Conservation (phyloP, 2,329 filamentous ascomycete species). For the Metarhizium brunneum region DNA sequence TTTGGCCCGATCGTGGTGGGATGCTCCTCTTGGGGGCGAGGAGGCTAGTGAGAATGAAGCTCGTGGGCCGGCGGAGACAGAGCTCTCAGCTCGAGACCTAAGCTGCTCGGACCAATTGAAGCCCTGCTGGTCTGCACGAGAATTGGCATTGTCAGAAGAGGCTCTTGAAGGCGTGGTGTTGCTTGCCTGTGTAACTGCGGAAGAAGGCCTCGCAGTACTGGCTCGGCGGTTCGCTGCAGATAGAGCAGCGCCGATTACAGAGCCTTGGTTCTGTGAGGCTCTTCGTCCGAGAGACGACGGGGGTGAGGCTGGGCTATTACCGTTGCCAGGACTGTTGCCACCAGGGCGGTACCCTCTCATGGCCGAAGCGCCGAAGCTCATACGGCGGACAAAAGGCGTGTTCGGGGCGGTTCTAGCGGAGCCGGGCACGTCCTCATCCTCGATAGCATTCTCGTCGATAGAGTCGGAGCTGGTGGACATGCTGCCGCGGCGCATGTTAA, state of each 20-base stretch:
- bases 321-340: constrained; percentile 51
- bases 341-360: constrained; percentile 47
- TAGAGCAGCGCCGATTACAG: constrained; percentile 23
- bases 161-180: constrained; percentile 45
- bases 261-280: constrained; percentile 18
- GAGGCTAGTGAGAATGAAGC: constrained; percentile 51
- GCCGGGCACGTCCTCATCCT: constrained; percentile 54
- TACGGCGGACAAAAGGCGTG: constrained; percentile 71
- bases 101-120: constrained; percentile 98
- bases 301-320: constrained; percentile 43
- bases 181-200: constrained; percentile 46
- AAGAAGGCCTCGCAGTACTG: constrained; percentile 22
- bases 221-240: constrained; percentile 26
- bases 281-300: constrained; percentile 25
- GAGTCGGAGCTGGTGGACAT: constrained; percentile 59
- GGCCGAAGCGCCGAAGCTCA: constrained; percentile 82
- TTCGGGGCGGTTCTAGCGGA: constrained; percentile 49
- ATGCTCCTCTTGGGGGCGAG: constrained; percentile 24
- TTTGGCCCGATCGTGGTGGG: constrained; percentile 56
- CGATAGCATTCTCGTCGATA: constrained; percentile 64
- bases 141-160: constrained; percentile 54
- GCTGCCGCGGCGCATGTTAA: constrained; percentile 53
- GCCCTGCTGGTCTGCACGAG: constrained; percentile 67
- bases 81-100: constrained; percentile 82
- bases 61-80: constrained; percentile 43